Conservation (phyloP, 345 rosid species). For the Salix purpurea region DNA sequence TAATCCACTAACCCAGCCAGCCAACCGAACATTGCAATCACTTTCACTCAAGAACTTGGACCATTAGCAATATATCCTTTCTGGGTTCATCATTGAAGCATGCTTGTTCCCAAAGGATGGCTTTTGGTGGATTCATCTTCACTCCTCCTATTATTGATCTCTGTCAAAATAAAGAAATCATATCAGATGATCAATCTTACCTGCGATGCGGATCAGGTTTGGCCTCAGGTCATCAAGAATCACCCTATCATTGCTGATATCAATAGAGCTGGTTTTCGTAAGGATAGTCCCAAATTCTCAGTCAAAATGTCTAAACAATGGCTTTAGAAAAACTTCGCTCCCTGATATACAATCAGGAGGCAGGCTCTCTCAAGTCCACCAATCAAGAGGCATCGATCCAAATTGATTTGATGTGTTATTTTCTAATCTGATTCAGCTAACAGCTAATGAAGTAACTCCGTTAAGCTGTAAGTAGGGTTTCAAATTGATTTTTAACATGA, state of each 20-base stretch:
- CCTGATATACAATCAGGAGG: neutral
- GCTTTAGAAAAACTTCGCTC: neutral
- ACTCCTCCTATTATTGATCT: constrained; percentile 15
- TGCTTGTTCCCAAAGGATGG: constrained; percentile 25
- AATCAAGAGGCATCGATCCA: neutral
- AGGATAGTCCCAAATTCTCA: neutral
- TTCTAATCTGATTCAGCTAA: too few species aligned
- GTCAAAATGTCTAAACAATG: neutral
- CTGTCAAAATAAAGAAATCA: constrained; percentile 4
- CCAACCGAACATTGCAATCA: neutral
- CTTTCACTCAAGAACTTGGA: constrained; percentile 17
- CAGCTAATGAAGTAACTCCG: too few species aligned
- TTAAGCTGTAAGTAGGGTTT: too few species aligned
- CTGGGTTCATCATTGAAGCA: constrained; percentile 16
- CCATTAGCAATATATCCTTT: constrained; percentile 14
- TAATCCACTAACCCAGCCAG: constrained; percentile 18
- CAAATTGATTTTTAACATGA: too few species aligned
- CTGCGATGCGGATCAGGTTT: neutral
- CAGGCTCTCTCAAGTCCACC: neutral
- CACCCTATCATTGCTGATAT: neutral
- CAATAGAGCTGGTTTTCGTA: too few species aligned
- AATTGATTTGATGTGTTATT: too few species aligned
- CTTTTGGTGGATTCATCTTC: constrained; percentile 26
- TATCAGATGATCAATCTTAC: neutral
- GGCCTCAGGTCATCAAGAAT: neutral